phyloP scores from a whole-genome alignment of 106 monocot species.

The Dendrobium huoshanense region DNA sequence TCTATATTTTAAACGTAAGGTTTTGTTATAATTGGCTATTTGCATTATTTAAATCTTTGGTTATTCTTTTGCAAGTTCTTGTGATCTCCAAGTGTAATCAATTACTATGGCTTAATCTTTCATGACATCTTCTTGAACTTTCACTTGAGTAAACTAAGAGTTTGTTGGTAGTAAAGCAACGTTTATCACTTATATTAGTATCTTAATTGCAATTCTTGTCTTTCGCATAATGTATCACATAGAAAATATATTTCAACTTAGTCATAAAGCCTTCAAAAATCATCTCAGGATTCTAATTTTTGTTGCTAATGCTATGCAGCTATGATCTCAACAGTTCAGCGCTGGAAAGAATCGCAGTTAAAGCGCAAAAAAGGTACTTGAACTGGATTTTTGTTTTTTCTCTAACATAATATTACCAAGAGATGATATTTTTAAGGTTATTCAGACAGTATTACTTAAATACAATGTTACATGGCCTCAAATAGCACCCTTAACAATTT shows the following conservation, averaged over 20 bases:
- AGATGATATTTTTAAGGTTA: not conserved
- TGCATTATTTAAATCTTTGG: too few species aligned
- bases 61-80: too few species aligned
- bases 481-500: not conserved
- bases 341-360: conserved; percentile 47
- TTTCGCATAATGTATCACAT: too few species aligned
- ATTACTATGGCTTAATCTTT: too few species aligned
- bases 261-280: not conserved
- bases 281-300: not conserved
- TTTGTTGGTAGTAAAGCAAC: too few species aligned
- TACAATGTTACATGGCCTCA: not conserved
- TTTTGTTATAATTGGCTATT: too few species aligned
- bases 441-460: not conserved
- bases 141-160: too few species aligned
- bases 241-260: not conserved
- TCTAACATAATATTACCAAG: not conserved
- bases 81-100: too few species aligned
- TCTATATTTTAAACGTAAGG: too few species aligned
- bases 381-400: not conserved
- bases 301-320: conserved; percentile 25
- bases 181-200: too few species aligned
- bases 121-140: too few species aligned
- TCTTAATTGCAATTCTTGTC: too few species aligned
- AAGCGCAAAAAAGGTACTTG: conserved; percentile 63
- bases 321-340: conserved; percentile 73